Base-by-base conservation (phyloP, 2,329 filamentous ascomycete species). In the Cercospora sp. region DNA sequence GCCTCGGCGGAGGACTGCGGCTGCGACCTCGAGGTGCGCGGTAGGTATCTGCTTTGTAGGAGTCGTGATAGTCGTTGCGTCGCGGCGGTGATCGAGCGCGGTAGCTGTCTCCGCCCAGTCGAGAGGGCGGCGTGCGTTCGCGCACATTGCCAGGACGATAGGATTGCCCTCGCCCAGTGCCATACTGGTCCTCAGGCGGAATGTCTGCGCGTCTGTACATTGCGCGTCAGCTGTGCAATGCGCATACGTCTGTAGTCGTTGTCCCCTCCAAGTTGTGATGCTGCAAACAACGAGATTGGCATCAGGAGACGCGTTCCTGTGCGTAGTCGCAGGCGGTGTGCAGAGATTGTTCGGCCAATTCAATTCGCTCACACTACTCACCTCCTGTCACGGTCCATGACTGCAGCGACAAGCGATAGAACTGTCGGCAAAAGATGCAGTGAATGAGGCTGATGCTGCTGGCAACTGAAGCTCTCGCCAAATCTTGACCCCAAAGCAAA, bases 61-160 rank as follows among this genome's bases (percentile, higher is more conserved):
- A 65, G 40, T 65, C 68, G 62, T 48, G 66, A 16, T 79, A 81
- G 62, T 76, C 80, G 45, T 68, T 76, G 60, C 83, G 78, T 8
- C 81, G 79, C 20, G 82, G 80, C 48, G 85, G 86, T 31, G 86
- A 86, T 71, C 83, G 80, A 64, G 75, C 82, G 77, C 83, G 80
- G 72, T 83, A 79, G 71, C 68, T 74, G 65, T 78, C 78, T 53
- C 57, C 64, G 51, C 72, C 63, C 10, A 69, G 63, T 48, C 73
- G 72, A 51, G 72, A 70, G 28, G 74, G 72, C 28, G 77, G 77
- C 9, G 74, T 73, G 57, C 75, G 77, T 65, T 75, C 75, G 63
- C 76, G 75, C 33, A 69, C 73, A 48, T 73, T 75, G 55, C 75
- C 74, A 51, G 78, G 78, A n/a, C 78, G 76, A 68, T 80, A 80